Conservation (phyloP, 768 basidiomycete species). For the Lentinus tigrinus region DNA sequence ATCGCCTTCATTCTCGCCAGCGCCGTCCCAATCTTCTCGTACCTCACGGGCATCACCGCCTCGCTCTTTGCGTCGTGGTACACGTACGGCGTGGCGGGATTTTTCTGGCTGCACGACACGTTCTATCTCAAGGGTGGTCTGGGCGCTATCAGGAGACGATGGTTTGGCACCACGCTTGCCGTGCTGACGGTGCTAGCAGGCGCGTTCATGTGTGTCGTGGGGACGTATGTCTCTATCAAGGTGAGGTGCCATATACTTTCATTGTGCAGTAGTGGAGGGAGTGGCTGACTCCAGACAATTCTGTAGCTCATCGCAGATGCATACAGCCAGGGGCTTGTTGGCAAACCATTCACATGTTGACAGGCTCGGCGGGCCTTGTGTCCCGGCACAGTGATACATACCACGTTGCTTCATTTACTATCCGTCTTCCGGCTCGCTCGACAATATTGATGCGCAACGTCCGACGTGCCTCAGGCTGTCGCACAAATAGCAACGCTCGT, state of each 20-base stretch:
- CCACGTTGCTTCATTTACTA: no score
- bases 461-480: no score
- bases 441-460: no score
- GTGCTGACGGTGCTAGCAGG: constrained; percentile 46
- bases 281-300: not conserved
- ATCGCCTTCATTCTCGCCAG: constrained; percentile 48
- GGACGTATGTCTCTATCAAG: constrained; percentile 53
- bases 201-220: constrained; percentile 52
- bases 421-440: no score
- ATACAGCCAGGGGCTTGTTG: constrained; percentile 41
- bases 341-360: constrained; percentile 47
- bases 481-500: no score
- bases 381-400: no score
- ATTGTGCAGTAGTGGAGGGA: not conserved
- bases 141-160: constrained; percentile 32
- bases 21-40: constrained; percentile 55
- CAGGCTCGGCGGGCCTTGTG: no score
- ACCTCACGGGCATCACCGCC: constrained; percentile 52
- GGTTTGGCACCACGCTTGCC: constrained; percentile 36
- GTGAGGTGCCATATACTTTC: constrained; percentile 28
- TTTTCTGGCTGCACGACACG: constrained; percentile 53
- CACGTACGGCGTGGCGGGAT: constrained; percentile 53
- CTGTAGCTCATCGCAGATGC: constrained; percentile 46
- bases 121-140: constrained; percentile 39
- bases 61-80: constrained; percentile 60